Conservation (phyloP, 306 rosid genomes). For the Gleditsia sinensis region DNA sequence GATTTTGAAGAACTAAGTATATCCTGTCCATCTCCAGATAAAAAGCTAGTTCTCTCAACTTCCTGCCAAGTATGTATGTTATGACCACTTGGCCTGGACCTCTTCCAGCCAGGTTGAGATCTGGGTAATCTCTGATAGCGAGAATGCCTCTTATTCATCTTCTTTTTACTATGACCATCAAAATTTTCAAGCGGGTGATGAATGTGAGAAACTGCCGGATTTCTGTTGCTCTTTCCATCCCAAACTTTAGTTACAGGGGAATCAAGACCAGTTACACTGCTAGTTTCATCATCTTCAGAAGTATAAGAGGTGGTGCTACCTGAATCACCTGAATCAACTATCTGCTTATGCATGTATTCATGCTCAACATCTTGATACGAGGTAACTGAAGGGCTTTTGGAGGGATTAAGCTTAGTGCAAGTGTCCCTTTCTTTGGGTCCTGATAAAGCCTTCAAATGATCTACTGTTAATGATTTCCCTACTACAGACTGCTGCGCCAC, state of each 20-base stretch:
- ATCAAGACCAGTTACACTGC: slow-evolving; percentile 80
- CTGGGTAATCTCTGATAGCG: slow-evolving; percentile 50
- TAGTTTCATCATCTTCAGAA: slow-evolving; percentile 80
- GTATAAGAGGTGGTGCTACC: slow-evolving; percentile 77
- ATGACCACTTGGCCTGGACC: slow-evolving; percentile 59
- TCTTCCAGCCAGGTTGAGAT: slow-evolving; percentile 63
- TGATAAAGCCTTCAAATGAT: slow-evolving; percentile 44
- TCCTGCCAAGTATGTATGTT: slow-evolving; percentile 75
- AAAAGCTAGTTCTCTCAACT: slow-evolving; percentile 90
- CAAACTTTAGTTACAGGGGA: slow-evolving; percentile 97
- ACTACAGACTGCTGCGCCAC: slow-evolving; percentile 44
- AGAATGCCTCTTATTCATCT: slow-evolving; percentile 57
- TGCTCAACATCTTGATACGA: slow-evolving; percentile 52
- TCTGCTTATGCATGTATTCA: slow-evolving; percentile 42
- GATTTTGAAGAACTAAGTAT: slow-evolving; percentile 66
- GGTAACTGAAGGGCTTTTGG: slow-evolving; percentile 48
- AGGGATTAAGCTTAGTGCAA: slow-evolving; percentile 43
- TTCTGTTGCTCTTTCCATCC: slow-evolving; percentile 89
- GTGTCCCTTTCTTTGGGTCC: slow-evolving; percentile 50
- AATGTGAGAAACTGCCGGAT: slow-evolving; percentile 62
- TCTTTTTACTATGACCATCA: slow-evolving; percentile 56
- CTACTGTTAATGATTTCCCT: slow-evolving; percentile 48
- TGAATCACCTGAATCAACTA: slow-evolving; percentile 68
- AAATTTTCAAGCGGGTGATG: slow-evolving; percentile 96
- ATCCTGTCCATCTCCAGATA: slow-evolving; percentile 97